Conservation (phyloP, 371 early-diverging fungal species). For the Rhizopus arrhizus region DNA sequence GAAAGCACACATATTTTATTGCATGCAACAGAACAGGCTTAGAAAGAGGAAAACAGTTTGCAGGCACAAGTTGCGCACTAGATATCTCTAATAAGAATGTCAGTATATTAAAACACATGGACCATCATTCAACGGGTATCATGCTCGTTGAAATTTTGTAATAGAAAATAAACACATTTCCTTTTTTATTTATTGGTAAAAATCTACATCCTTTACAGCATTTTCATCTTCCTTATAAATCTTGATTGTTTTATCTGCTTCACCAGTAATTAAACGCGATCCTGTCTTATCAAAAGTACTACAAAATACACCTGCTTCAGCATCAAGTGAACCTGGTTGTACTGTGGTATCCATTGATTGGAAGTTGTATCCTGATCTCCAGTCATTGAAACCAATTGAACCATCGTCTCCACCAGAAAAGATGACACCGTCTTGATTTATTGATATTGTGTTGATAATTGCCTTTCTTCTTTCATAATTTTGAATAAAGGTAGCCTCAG, state of each 20-base stretch:
- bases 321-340: conserved; percentile 96
- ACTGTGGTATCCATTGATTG: conserved; percentile 82
- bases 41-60: conserved; percentile 61
- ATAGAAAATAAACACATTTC: neutral
- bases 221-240: conserved; percentile 52
- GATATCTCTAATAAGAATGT: conserved; percentile 33
- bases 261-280: conserved; percentile 92
- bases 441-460: conserved; percentile 87
- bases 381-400: conserved; percentile 95
- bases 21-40: conserved; percentile 69
- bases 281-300: conserved; percentile 95
- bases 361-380: conserved; percentile 94
- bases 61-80: conserved; percentile 59
- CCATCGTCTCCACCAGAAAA: conserved; percentile 97
- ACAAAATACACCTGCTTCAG: conserved; percentile 94
- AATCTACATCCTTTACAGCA: neutral
- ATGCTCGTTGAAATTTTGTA: conserved; percentile 39
- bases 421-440: conserved; percentile 90
- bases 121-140: conserved; percentile 37
- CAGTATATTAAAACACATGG: conserved; percentile 35
- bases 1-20: conserved; percentile 39
- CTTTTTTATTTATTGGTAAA: neutral
- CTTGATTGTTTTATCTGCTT: conserved; percentile 98
- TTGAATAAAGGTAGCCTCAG: conserved; percentile 91
- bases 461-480: conserved; percentile 87